Evolutionary conservation across 352 stramenopile species (phyloP).

Genomic region (Elongisporangium anandrum): DNA sequence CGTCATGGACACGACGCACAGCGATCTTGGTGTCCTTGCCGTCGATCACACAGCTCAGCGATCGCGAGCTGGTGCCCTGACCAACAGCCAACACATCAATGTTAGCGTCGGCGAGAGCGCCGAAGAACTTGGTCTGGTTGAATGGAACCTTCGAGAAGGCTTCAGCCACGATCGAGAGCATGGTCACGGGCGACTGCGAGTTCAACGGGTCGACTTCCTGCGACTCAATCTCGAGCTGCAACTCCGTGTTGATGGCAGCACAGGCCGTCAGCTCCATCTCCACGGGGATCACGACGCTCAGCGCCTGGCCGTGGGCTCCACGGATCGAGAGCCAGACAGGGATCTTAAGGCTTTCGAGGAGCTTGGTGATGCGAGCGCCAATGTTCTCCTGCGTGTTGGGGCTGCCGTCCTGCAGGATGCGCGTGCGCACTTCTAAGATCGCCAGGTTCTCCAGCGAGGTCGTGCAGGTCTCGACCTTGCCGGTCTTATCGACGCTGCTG

Average conservation of each 20-base stretch:
- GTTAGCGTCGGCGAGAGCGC: conserved; percentile 57
- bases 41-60: conserved; percentile 70
- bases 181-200: conserved; percentile 65
- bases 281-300: conserved; percentile 67
- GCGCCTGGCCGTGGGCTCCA: conserved; percentile 74
- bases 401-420: conserved; percentile 68
- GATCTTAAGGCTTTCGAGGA: conserved; percentile 56
- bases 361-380: conserved; percentile 66
- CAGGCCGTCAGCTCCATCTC: conserved; percentile 25
- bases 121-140: conserved; percentile 77
- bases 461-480: conserved; percentile 68
- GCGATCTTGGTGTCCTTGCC: conserved; percentile 67
- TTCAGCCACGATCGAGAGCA: conserved; percentile 81
- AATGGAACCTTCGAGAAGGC: conserved; percentile 68
- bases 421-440: conserved; percentile 76
- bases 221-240: conserved; percentile 54
- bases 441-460: conserved; percentile 80
- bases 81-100: conserved; percentile 71
- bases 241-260: conserved; percentile 44
- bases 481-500: conserved; percentile 47
- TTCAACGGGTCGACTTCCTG: conserved; percentile 74
- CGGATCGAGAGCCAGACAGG: conserved; percentile 80
- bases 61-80: conserved; percentile 76
- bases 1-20: conserved; percentile 72
- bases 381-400: conserved; percentile 60